These are phyloP conservation scores for Trichomonascaceae sp. DNA, from an alignment of 1,139 yeast species.

Conservation along the genomic window DNA sequence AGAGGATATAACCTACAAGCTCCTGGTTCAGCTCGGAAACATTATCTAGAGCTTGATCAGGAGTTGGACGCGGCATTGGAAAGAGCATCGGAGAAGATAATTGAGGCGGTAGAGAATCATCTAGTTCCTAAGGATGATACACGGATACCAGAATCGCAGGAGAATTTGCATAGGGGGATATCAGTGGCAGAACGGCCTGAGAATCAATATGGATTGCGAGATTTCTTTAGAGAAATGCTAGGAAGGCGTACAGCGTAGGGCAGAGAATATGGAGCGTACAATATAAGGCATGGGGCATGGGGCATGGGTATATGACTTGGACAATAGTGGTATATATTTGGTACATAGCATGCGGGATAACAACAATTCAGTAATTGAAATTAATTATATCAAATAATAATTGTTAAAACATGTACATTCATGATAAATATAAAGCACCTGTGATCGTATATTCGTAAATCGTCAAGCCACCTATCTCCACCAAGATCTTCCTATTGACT, in stretches of 20 bases:
- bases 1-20: slow-evolving; percentile 77
- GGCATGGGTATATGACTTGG: not conserved
- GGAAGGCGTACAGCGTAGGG: not conserved
- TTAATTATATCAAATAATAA: no score
- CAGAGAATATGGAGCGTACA: no score
- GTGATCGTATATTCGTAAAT: not conserved
- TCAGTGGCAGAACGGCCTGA: slow-evolving; percentile 23
- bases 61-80: slow-evolving; percentile 39
- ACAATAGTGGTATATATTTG: no score
- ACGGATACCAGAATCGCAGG: not conserved
- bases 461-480: no score
- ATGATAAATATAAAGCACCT: no score
- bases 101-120: slow-evolving; percentile 15
- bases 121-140: slow-evolving; percentile 12
- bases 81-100: slow-evolving; percentile 11
- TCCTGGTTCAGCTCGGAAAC: slow-evolving; percentile 66
- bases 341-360: no score
- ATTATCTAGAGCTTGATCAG: slow-evolving; percentile 48
- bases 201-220: slow-evolving; percentile 28
- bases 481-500: not conserved
- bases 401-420: no score
- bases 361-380: no score
- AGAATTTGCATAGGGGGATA: not conserved
- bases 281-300: no score
- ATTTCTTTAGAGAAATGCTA: slow-evolving; percentile 20